These are phyloP conservation scores for Mycena maculata DNA, from an alignment of 768 basidiomycete genomes.

Conservation along the genomic window DNA sequence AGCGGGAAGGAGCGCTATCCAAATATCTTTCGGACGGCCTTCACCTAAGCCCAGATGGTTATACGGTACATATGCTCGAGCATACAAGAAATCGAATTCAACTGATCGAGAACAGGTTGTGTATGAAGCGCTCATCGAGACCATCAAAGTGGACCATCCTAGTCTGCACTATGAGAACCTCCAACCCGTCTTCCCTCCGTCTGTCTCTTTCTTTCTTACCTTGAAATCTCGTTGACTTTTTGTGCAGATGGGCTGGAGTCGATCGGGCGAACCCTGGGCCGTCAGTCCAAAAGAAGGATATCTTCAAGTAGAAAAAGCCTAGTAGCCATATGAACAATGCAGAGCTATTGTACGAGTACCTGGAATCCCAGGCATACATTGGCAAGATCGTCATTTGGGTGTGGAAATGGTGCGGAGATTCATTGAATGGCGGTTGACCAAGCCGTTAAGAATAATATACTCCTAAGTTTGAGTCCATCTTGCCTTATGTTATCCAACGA, in stretches of 20 bases:
- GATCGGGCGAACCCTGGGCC: too few relatives aligned
- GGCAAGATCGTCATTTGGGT: too few relatives aligned
- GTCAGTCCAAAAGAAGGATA: too few relatives aligned
- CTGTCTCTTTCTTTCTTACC: constrained; percentile 45
- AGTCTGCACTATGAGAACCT: constrained; percentile 77
- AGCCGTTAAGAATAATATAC: too few relatives aligned
- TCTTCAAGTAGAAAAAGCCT: too few relatives aligned
- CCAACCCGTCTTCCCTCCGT: constrained; percentile 69
- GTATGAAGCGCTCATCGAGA: constrained; percentile 70
- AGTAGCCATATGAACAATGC: too few relatives aligned
- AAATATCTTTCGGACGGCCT: constrained; percentile 79
- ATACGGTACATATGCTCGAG: constrained; percentile 66
- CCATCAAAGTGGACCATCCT: constrained; percentile 67
- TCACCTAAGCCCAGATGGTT: constrained; percentile 82
- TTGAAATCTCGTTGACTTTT: background rate
- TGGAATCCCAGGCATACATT: too few relatives aligned
- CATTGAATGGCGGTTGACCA: too few relatives aligned
- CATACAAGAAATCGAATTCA: background rate
- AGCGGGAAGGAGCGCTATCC: constrained; percentile 63
- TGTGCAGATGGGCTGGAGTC: constrained; percentile 52
- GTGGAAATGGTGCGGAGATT: too few relatives aligned
- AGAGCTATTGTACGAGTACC: too few relatives aligned
- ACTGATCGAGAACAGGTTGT: constrained; percentile 60
- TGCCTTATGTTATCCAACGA: too few relatives aligned
- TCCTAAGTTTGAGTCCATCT: too few relatives aligned